Evolutionary conservation across 495 filamentous ascomycete genomes (phyloP), one percentile per base, ranked within the genome.

Genomic region (Achaetomiella virescens): DNA sequence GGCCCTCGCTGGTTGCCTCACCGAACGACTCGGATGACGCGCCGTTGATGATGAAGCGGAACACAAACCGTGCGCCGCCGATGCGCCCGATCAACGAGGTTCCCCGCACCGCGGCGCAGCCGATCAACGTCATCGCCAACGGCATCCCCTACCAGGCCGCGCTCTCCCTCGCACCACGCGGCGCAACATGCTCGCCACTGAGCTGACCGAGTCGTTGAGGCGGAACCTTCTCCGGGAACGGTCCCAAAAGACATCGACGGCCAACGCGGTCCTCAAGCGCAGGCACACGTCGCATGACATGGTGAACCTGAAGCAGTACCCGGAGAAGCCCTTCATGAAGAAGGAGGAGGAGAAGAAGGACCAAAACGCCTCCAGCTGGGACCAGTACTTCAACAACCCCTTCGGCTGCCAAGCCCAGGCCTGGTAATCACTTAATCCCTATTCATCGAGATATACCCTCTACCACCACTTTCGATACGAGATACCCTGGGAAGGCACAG

Each of bases 111-210:
- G 61, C 68, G 0, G 74, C 77, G 6, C 91, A 92, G 70, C 91
- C 92, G 18, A 97, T 97, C 65, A 83, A 87, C 65, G 86, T 85
- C 31, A 86, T 83, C 14, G 85, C 87, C 38, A 86, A 82, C 51
- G 73, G 66, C 57, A 78, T 80, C 47, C 81, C 84, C 18, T 84
- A 86, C 55, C 82, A 82, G 53, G 78, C 78, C 20, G 82, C 85
- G 5, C 72, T 90, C 36, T 97, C 93, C 7, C 93, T 0, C 82
- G 90, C 54, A 96, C 95, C 0, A 99, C 95, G 0, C 84, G 95
- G 43, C 82, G 92, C 42, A 95, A 99, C 71, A 99, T 99, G 93
- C 81, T 99, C 52, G 85, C 90, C 33, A 91, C 90, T 22, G 93
- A 99, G 72, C 76, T 99, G 59, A 76, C 68, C 62, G 64, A 78